Evolutionary conservation across 164 flowering plant genomes (phyloP), one percentile per base, ranked within the genome.

Genomic region (Magnolia officinalis): DNA sequence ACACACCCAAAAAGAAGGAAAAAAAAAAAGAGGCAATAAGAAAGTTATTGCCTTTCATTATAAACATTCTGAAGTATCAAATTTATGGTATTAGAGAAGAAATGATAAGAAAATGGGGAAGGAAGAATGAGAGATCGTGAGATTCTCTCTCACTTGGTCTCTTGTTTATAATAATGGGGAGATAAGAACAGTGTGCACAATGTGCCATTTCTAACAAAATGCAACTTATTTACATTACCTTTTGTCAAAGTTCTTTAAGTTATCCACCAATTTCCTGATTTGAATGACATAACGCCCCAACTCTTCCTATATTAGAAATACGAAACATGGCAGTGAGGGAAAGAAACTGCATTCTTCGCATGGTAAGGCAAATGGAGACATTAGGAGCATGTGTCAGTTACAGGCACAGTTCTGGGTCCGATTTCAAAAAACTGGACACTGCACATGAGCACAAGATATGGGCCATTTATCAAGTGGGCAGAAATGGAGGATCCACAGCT

Each of bases 221-320:
- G 26, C 11, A 74, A 80, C 18, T 73, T 67, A 66, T 45, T 6
- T 23, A 8, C 14, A 65, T 77, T 89, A 93, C 99, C 96, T 90
- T 63, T 84, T 86, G 82, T 74, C 83, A 71, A 94, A 81, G 70
- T 82, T 88, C 81, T 87, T 91, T 73, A 96, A 80, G 81, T 94
- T 90, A 81, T 91, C 91, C 79, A 90, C 93, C 80, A 79, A 89
- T 74, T 83, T 90, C 72, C 81, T 82, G 70, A 94, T 88, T 59
- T 84, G 86, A 78, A 75, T 83, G 78, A 92, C 84, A 20, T 85
- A 81, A 80, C 91, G 93, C 78, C 70, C 86, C 89, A 96, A 79
- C 83, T 86, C 89, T 81, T 89, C 86, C 99, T 96, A 87, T 78
- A 74, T 23, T 80, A 72, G 63, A 76, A 14, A 63, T 59, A 37